phyloP scores from a whole-genome alignment of 2,329 filamentous ascomycete species.

The Fusarium annulatum region DNA sequence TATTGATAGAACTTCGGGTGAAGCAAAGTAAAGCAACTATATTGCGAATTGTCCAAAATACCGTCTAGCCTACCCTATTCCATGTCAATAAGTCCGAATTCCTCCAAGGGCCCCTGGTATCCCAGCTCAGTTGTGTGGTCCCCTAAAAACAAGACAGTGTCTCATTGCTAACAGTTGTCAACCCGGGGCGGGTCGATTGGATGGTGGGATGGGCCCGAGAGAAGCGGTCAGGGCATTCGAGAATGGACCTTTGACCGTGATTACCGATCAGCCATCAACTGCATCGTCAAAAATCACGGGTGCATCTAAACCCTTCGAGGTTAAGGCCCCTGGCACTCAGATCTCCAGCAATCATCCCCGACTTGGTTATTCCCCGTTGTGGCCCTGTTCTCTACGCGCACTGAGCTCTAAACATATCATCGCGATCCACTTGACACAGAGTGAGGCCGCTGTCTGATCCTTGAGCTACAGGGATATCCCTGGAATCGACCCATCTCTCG shows the following conservation, averaged over 20 bases:
- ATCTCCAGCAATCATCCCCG: conserved; percentile 27
- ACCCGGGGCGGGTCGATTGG: conserved; percentile 15
- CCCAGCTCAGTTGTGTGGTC: conserved; percentile 1
- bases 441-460: conserved; percentile 33
- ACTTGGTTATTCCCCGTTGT: conserved; percentile 18
- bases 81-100: conserved; percentile 19
- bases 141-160: conserved; percentile 30
- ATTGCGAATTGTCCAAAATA: background rate
- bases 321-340: background rate
- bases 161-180: conserved; percentile 40
- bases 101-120: conserved; percentile 13
- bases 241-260: conserved; percentile 28
- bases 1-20: background rate
- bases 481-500: conserved; percentile 34
- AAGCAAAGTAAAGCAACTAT: background rate
- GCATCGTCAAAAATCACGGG: conserved; percentile 38
- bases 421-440: conserved; percentile 33
- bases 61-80: conserved; percentile 32
- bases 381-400: conserved; percentile 11
- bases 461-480: conserved; percentile 29
- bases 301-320: conserved; percentile 17
- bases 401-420: conserved; percentile 20
- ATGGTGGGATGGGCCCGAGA: conserved; percentile 11
- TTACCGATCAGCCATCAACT: conserved; percentile 31
- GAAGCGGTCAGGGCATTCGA: conserved; percentile 42